Conservation (phyloP, 1,284 basidiomycete genomes). For the Apiotrichum veenhuisii region DNA sequence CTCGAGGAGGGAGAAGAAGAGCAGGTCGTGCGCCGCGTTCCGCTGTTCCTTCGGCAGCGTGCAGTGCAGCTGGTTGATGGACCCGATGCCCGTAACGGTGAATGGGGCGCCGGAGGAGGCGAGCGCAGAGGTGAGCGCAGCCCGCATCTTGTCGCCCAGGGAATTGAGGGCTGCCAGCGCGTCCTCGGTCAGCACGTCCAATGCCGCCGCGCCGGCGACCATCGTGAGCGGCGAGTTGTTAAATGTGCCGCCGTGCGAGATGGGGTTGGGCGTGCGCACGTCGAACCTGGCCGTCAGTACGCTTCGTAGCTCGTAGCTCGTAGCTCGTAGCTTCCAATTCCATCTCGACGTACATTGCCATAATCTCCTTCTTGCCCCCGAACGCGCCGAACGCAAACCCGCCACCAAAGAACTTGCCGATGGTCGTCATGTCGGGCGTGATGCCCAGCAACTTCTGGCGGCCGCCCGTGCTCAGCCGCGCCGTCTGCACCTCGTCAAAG, state of each 20-base stretch:
- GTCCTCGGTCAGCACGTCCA: slow-evolving; percentile 21
- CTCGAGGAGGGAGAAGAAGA: slow-evolving; percentile 1
- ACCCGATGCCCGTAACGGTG: slow-evolving; percentile 29
- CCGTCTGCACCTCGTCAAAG: slow-evolving; percentile 54
- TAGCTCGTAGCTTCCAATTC: too few species aligned
- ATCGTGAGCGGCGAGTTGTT: slow-evolving; percentile 37
- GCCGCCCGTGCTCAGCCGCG: slow-evolving; percentile 20
- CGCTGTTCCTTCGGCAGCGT: slow-evolving; percentile 6
- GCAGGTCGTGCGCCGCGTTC: slow-evolving; percentile 12
- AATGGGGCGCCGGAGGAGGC: background rate
- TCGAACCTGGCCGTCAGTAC: slow-evolving; percentile 23
- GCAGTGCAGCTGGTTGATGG: slow-evolving; percentile 31
- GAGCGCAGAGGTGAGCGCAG: slow-evolving; percentile 15
- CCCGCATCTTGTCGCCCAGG: slow-evolving; percentile 24
- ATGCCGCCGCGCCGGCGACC: slow-evolving; percentile 26
- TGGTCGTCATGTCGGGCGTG: slow-evolving; percentile 31
- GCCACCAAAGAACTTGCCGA: slow-evolving; percentile 37
- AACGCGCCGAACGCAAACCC: slow-evolving; percentile 37
- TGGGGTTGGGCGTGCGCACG: slow-evolving; percentile 12
- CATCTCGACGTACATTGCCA: slow-evolving; percentile 30
- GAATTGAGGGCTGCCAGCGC: slow-evolving; percentile 21
- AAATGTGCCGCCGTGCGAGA: slow-evolving; percentile 32
- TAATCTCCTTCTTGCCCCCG: slow-evolving; percentile 31
- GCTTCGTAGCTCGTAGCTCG: too few species aligned
- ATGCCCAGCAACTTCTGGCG: slow-evolving; percentile 26